Percentiles rank a stretch among this genome's conserved stretches.
phyloP scores from a whole-genome alignment of 805 yeast species.

The Hanseniaspora mollemarum region DNA sequence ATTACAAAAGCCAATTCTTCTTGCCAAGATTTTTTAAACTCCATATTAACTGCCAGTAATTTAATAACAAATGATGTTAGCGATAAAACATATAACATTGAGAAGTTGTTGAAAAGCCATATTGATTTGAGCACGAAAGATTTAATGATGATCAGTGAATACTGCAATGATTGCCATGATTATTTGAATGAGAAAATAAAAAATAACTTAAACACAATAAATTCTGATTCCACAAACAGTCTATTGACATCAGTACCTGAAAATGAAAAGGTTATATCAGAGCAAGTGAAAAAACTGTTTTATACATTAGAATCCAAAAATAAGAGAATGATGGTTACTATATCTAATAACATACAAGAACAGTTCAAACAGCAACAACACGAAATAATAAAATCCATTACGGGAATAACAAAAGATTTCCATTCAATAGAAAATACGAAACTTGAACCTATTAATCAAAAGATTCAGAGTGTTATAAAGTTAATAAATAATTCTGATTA shows the following conservation, averaged over 20 bases:
- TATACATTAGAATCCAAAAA: constrained; percentile 23
- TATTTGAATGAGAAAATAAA: constrained; percentile 27
- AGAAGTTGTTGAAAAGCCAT: constrained; percentile 19
- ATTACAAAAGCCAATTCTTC: constrained; percentile 1
- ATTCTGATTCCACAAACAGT: constrained; percentile 22
- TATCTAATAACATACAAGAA: constrained; percentile 22
- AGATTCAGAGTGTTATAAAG: constrained; percentile 27
- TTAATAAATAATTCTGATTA: constrained; percentile 29
- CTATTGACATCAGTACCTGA: background rate
- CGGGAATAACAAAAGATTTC: constrained; percentile 24
- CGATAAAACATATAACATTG: constrained; percentile 21
- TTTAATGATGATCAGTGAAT: constrained; percentile 27
- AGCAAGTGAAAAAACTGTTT: constrained; percentile 23
- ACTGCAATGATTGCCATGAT: constrained; percentile 26
- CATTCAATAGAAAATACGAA: constrained; percentile 25
- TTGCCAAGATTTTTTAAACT: constrained; percentile 5
- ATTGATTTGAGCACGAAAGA: constrained; percentile 22
- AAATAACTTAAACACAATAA: constrained; percentile 18
- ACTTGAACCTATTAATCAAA: constrained; percentile 25
- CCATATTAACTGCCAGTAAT: constrained; percentile 1
- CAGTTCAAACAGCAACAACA: constrained; percentile 23
- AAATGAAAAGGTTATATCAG: constrained; percentile 19
- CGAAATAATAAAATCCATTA: constrained; percentile 24
- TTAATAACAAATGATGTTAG: constrained; percentile 11
- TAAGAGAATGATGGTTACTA: constrained; percentile 19